These are phyloP conservation scores for Arbutus unedo DNA, from an alignment of 148 eudicot species.

Conservation along the genomic window DNA sequence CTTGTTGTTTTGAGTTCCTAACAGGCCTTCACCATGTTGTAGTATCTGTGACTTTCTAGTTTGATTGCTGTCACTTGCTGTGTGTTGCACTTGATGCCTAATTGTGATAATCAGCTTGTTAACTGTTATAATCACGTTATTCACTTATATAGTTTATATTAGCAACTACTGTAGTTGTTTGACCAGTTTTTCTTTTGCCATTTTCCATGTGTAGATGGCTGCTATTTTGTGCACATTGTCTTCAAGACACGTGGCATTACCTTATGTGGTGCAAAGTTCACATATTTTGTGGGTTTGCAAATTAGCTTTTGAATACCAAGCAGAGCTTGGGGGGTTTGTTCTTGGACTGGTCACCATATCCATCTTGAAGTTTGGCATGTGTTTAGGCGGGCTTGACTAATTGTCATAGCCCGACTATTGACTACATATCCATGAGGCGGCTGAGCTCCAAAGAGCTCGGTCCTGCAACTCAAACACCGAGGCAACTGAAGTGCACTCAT, in stretches of 20 bases:
- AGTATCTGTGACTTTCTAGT: not conserved
- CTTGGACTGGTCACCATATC: not conserved
- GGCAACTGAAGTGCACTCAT: too few relatives aligned
- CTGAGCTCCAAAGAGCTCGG: too few relatives aligned
- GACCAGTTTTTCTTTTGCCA: constrained; percentile 11
- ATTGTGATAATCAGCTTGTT: not conserved
- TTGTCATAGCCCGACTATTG: not conserved
- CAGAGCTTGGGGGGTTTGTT: not conserved
- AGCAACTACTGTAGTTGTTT: not conserved
- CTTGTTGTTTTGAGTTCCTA: constrained; percentile 4
- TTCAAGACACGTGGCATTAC: constrained; percentile 14
- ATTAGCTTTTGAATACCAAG: not conserved
- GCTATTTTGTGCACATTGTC: constrained; percentile 3
- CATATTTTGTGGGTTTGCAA: not conserved
- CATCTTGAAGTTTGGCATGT: not conserved
- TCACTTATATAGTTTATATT: not conserved
- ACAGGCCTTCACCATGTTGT: not conserved
- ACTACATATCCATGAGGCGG: not conserved
- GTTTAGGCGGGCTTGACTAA: not conserved
- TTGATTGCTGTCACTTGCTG: not conserved
- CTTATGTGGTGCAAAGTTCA: constrained; percentile 8
- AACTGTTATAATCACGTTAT: not conserved
- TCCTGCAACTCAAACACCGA: too few relatives aligned
- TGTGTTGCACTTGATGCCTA: not conserved
- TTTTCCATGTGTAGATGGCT: constrained; percentile 23